These are phyloP conservation scores for Flaveria brownii DNA, from an alignment of 129 eudicot genomes.

Conservation along the genomic window DNA sequence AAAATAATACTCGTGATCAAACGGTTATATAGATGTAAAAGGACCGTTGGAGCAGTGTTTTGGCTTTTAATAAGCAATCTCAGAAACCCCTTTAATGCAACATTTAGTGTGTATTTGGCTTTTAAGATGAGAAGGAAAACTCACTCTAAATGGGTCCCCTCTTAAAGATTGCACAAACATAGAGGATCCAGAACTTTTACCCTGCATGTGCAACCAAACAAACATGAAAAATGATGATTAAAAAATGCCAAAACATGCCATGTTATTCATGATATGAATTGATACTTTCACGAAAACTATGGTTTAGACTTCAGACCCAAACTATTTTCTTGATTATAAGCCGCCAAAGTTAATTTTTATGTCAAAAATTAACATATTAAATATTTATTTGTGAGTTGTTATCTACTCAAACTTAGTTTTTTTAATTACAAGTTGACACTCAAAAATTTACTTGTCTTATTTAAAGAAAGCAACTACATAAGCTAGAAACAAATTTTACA, in stretches of 20 bases:
- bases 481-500: neutral
- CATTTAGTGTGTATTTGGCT: no score
- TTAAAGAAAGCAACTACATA: neutral
- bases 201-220: constrained; percentile 50
- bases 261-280: neutral
- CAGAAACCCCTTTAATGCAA: neutral
- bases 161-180: constrained; percentile 96
- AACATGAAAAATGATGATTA: neutral
- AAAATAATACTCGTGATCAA: no score
- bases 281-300: neutral
- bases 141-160: constrained; percentile 89
- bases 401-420: no score
- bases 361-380: neutral
- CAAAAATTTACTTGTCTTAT: neutral
- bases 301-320: neutral
- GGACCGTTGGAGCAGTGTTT: no score
- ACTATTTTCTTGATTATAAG: constrained; percentile 1
- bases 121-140: constrained; percentile 9
- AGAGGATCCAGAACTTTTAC: constrained; percentile 65
- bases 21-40: no score
- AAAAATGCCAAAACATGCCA: no score
- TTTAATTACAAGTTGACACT: no score
- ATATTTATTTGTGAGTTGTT: no score
- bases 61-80: neutral
- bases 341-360: neutral